Conservation (phyloP, 2,329 filamentous ascomycete species). For the Claviceps spartinae region DNA sequence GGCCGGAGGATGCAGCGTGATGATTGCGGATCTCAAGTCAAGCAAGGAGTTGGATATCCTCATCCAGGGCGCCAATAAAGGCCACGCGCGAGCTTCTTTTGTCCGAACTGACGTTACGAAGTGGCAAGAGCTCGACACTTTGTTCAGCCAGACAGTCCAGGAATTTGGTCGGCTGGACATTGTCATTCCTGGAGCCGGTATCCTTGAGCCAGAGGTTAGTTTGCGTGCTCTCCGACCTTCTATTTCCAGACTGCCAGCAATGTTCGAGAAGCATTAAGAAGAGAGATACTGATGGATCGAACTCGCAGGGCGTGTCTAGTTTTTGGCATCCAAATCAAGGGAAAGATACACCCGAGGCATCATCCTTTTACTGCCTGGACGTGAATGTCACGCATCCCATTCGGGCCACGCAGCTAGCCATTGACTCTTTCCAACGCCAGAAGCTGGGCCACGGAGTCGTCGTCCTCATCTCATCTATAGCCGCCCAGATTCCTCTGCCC, state of each 20-base stretch:
- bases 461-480: conserved; percentile 15
- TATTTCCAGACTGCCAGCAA: neutral
- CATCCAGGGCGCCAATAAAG: neutral
- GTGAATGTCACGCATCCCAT: conserved; percentile 21
- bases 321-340: conserved; percentile 2
- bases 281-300: too few species aligned
- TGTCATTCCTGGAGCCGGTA: conserved; percentile 2
- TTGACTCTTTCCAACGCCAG: conserved; percentile 13
- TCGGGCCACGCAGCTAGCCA: conserved; percentile 17
- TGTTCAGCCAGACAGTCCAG: conserved; percentile 15
- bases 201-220: conserved; percentile 3
- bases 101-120: conserved; percentile 22
- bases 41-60: conserved; percentile 16
- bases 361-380: conserved; percentile 9
- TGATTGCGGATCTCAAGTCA: conserved; percentile 22
- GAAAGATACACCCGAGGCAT: conserved; percentile 1
- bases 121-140: conserved; percentile 16
- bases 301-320: conserved; percentile 1
- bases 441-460: conserved; percentile 11
- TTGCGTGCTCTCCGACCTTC: neutral
- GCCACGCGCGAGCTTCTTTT: conserved; percentile 17
- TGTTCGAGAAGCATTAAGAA: too few species aligned
- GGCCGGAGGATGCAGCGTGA: conserved; percentile 20
- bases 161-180: conserved; percentile 4
- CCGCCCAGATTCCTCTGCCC: conserved; percentile 13